These are phyloP conservation scores for Oleoguttula mirabilis DNA, from an alignment of 495 filamentous ascomycete genomes.

Conservation along the genomic window DNA sequence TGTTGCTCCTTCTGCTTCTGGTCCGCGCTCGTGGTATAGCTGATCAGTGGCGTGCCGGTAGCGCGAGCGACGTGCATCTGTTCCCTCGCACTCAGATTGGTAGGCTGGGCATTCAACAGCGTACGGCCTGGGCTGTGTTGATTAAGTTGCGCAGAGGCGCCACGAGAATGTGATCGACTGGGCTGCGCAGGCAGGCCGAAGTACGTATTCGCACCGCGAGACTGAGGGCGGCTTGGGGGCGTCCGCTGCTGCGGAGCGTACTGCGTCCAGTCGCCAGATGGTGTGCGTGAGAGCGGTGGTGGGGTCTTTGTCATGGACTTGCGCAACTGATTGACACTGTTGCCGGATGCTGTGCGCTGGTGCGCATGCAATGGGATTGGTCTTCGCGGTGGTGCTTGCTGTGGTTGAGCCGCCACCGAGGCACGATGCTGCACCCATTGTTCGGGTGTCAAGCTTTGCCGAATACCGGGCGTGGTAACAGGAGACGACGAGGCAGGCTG, in stretches of 20 bases:
- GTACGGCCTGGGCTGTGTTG: not conserved
- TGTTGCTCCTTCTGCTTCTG: conserved; percentile 11
- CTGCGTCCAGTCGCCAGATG: conserved; percentile 47
- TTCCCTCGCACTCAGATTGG: conserved; percentile 76
- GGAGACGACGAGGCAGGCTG: conserved; percentile 45
- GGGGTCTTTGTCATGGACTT: conserved; percentile 11
- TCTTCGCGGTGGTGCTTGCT: conserved; percentile 12
- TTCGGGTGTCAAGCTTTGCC: conserved; percentile 47
- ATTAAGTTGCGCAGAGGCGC: conserved; percentile 11
- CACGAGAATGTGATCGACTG: conserved; percentile 24
- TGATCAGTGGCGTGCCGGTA: conserved; percentile 72
- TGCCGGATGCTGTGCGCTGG: conserved; percentile 6
- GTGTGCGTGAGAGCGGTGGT: conserved; percentile 25
- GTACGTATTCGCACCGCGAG: conserved; percentile 3
- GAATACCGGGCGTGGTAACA: conserved; percentile 6
- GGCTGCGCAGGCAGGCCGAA: conserved; percentile 5
- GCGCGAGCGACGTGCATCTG: conserved; percentile 85
- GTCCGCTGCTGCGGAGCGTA: conserved; percentile 7
- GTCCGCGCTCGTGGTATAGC: conserved; percentile 34
- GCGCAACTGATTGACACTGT: conserved; percentile 10
- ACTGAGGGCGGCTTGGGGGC: conserved; percentile 3
- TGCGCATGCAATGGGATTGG: conserved; percentile 6
- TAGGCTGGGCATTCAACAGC: conserved; percentile 14
- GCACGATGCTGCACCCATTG: conserved; percentile 75
- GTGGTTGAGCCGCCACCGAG: conserved; percentile 43